Evolutionary conservation across 352 stramenopile species (phyloP).

Genomic region (Globisporangium polare): DNA sequence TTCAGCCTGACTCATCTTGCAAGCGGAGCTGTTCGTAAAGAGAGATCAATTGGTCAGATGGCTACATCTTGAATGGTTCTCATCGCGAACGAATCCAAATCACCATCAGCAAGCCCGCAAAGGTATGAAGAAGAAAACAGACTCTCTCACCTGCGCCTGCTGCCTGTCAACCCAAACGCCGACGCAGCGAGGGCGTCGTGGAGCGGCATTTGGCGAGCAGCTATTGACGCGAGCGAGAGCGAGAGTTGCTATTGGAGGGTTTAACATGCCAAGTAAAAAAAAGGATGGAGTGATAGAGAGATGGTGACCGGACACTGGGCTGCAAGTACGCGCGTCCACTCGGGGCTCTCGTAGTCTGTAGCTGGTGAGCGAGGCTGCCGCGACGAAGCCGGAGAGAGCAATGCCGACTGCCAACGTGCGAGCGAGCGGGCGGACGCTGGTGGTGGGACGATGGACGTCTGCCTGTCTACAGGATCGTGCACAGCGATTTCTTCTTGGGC

Average conservation of each 20-base stretch:
- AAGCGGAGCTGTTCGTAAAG: no score
- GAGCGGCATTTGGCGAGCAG: no score
- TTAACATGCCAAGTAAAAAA: neutral
- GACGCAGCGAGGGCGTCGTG: no score
- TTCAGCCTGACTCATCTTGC: no score
- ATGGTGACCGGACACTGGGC: neutral
- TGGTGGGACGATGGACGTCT: neutral
- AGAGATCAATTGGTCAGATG: no score
- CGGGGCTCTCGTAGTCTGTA: neutral
- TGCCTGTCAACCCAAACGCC: no score
- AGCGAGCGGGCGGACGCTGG: neutral
- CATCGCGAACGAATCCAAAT: no score
- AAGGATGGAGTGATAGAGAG: neutral
- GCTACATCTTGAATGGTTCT: no score
- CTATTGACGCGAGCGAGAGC: neutral
- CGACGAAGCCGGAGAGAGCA: neutral
- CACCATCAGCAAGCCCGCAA: no score
- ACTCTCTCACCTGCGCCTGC: no score
- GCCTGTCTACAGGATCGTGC: slow-evolving; percentile 38
- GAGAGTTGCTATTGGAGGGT: neutral
- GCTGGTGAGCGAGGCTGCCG: neutral
- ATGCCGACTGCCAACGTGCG: neutral
- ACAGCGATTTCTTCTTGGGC: slow-evolving; percentile 49
- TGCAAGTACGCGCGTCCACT: neutral
- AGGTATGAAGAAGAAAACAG: no score